phyloP scores from a whole-genome alignment of 2,329 filamentous ascomycete genomes.

The Fusarium nematophilum region DNA sequence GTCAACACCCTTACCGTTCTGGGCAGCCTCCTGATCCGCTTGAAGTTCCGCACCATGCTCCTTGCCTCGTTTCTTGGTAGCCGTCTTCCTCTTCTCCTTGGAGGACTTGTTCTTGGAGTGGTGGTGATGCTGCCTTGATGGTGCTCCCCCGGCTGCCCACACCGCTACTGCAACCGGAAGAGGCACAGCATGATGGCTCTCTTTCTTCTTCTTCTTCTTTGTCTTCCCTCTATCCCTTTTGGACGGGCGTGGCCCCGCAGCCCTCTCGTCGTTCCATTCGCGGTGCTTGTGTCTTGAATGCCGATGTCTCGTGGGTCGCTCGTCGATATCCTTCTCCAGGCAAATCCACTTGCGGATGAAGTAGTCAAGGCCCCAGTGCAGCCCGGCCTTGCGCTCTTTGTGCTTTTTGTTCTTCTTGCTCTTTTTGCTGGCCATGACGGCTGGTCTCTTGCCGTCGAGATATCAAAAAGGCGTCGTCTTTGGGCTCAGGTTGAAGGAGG shows the following conservation, averaged over 20 bases:
- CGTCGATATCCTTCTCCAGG: background rate
- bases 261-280: background rate
- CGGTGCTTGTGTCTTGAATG: background rate
- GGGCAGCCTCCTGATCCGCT: background rate
- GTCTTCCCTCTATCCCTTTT: background rate
- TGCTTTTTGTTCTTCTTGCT: background rate
- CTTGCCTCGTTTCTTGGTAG: background rate
- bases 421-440: background rate
- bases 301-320: background rate
- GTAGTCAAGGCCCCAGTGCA: constrained; percentile 17
- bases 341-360: background rate
- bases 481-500: background rate
- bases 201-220: constrained; percentile 2
- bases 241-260: background rate
- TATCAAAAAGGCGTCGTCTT: background rate
- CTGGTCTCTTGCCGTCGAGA: background rate
- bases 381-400: constrained; percentile 12
- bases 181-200: background rate
- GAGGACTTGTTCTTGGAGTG: constrained; percentile 1
- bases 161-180: too few species aligned
- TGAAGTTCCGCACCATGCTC: background rate
- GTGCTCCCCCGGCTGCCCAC: too few species aligned
- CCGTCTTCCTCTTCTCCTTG: constrained; percentile 1
- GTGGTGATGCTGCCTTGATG: too few species aligned
- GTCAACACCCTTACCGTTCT: constrained; percentile 4